phyloP scores from a whole-genome alignment of 208 protist species.

The Strigomonas oncopelti region DNA sequence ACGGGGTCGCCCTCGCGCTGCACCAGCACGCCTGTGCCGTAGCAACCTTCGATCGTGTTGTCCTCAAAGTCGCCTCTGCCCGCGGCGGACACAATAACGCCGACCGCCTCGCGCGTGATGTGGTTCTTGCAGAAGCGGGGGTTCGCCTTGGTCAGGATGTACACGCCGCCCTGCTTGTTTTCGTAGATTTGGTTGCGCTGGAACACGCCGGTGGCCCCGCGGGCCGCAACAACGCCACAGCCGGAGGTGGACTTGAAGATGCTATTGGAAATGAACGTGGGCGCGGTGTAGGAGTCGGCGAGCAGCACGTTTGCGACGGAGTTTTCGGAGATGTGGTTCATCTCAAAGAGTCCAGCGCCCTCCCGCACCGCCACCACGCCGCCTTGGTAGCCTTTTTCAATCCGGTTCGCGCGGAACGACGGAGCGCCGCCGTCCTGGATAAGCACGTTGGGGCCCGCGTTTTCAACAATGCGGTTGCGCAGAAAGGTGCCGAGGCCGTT shows the following conservation, averaged over 20 bases:
- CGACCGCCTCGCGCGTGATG: slow-evolving; percentile 58
- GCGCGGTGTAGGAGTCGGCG: slow-evolving; percentile 46
- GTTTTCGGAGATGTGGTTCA: slow-evolving; percentile 70
- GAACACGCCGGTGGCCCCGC: slow-evolving; percentile 41
- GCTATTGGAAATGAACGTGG: slow-evolving; percentile 43
- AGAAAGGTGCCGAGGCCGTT: slow-evolving; percentile 77
- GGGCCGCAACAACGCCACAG: slow-evolving; percentile 58
- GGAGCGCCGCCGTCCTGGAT: slow-evolving; percentile 61
- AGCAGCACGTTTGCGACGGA: slow-evolving; percentile 69
- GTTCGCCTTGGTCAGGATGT: slow-evolving; percentile 44
- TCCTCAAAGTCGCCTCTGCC: slow-evolving; percentile 53
- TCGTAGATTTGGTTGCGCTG: slow-evolving; percentile 57
- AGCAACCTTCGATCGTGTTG: slow-evolving; percentile 60
- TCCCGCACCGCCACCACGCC: slow-evolving; percentile 68
- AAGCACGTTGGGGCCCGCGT: slow-evolving; percentile 50
- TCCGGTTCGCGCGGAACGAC: slow-evolving; percentile 66
- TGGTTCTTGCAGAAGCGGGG: slow-evolving; percentile 44
- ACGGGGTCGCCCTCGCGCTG: slow-evolving; percentile 54
- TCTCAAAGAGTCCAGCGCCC: slow-evolving; percentile 59
- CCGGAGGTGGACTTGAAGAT: slow-evolving; percentile 48
- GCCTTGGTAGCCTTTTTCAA: slow-evolving; percentile 43
- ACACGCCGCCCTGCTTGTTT: slow-evolving; percentile 68
- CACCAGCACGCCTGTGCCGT: slow-evolving; percentile 60
- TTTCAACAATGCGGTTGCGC: slow-evolving; percentile 54
- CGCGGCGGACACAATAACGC: slow-evolving; percentile 59